These are phyloP conservation scores for Pythium graminicola DNA, from an alignment of 352 stramenopile genomes.

Conservation along the genomic window DNA sequence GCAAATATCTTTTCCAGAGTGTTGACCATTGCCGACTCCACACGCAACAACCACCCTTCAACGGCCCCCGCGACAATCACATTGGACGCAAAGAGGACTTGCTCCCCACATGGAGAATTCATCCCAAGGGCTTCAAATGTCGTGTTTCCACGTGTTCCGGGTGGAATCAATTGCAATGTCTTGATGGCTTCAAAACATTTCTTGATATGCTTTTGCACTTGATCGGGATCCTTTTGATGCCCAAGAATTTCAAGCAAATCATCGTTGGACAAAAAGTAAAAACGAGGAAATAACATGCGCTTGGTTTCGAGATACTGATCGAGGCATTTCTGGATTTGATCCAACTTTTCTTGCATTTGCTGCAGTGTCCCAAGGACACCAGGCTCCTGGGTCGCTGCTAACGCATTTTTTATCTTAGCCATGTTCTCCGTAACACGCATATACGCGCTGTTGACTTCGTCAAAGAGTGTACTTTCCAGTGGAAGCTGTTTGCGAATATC, in stretches of 20 bases:
- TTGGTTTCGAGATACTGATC: constrained; percentile 87
- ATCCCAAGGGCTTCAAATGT: constrained; percentile 87
- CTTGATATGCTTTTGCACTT: constrained; percentile 89
- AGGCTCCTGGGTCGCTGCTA: constrained; percentile 55
- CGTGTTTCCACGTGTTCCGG: constrained; percentile 63
- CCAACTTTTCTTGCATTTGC: constrained; percentile 83
- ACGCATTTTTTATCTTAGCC: constrained; percentile 70
- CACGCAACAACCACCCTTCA: constrained; percentile 84
- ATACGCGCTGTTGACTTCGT: constrained; percentile 82
- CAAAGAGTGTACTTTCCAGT: constrained; percentile 77
- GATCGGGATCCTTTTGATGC: constrained; percentile 82
- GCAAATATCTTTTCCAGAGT: constrained; percentile 83
- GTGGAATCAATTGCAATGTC: constrained; percentile 57
- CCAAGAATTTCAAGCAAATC: constrained; percentile 83
- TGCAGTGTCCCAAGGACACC: constrained; percentile 57
- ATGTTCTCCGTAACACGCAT: constrained; percentile 66
- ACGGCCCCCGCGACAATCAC: constrained; percentile 87
- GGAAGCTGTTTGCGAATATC: constrained; percentile 94
- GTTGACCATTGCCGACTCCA: constrained; percentile 81
- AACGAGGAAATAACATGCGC: constrained; percentile 80
- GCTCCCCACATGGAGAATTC: constrained; percentile 87
- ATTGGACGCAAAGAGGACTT: constrained; percentile 77
- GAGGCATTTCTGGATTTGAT: constrained; percentile 83
- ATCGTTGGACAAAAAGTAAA: constrained; percentile 88
- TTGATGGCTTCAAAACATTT: constrained; percentile 92